Base-by-base conservation (phyloP, 352 stramenopile species). In the Albugo laibachii region DNA sequence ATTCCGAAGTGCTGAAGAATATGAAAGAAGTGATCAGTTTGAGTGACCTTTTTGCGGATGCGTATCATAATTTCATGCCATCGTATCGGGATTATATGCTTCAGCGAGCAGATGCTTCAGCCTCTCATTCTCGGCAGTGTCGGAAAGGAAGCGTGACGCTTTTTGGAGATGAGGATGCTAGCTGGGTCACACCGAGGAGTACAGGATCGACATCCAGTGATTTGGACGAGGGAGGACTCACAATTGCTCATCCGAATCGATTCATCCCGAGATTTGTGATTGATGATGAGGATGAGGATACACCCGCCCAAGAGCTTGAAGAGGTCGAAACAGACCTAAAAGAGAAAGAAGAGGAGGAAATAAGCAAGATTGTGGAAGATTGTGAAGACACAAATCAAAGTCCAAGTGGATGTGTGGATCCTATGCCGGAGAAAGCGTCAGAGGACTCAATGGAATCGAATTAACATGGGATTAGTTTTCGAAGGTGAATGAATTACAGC, bases 31-130 rank as follows among this genome's bases (percentile, higher is more conserved):
- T 92, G 47, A 60, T 86, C 19, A 86, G 69, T 61, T 45, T 91
- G 15, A 66, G 69, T 34, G 74, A 87, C 41, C 73, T 91, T 31
- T 53, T 91, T 16, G 67, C 72, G 10, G 77, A 91, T 39, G 69
- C 75, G 40, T 87, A 86, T 58, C 77, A 91, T 55, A 91, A 87
- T 58, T 91, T 91, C 40, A 87, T 85, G 70, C 74, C 77, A 44
- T 81, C 62, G 12, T 91, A 91, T 53, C 59, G 71, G 20, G 74
- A 91, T 49, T 91, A 91, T 52, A 81, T 87, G 66, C 54, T 91
- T 15, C 75, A 87, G 52, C 67, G 77, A 5, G 70, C 60, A 31
- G 70, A 81, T 31, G 24, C 24, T 31, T 31, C 24, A 31, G 24
- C 24, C 24, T 31, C 24, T 3, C 24, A 31, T 31, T 31, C 24